Evolutionary conservation across 1,284 basidiomycete species (phyloP).

Genomic region (Retiboletus flavoniger): DNA sequence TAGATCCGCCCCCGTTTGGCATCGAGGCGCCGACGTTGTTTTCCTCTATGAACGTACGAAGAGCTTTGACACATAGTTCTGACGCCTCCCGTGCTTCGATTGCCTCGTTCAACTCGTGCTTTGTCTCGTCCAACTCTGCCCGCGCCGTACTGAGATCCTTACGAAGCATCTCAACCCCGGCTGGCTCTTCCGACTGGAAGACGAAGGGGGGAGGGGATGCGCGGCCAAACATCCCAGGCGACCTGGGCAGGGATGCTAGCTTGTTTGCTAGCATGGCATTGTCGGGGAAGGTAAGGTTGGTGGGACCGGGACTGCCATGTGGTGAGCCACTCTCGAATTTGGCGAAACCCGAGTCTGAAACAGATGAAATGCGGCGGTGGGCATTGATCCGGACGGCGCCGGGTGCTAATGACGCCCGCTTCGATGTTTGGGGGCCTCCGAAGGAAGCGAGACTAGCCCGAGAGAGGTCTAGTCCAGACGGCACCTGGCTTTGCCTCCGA

Average conservation of each 20-base stretch:
- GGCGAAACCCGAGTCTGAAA: conserved; percentile 51
- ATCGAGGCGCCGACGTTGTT: conserved; percentile 53
- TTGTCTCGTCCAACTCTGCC: conserved; percentile 60
- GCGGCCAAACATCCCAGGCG: conserved; percentile 55
- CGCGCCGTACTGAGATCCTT: conserved; percentile 61
- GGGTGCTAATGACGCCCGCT: conserved; percentile 70
- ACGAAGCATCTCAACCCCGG: conserved; percentile 57
- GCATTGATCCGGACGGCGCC: conserved; percentile 44
- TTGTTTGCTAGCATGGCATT: conserved; percentile 20
- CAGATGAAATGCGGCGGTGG: conserved; percentile 68
- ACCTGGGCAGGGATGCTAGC: conserved; percentile 23
- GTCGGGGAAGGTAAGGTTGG: conserved; percentile 27
- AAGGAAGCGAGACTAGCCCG: conserved; percentile 44
- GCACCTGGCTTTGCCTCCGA: conserved; percentile 58
- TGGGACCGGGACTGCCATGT: conserved; percentile 35
- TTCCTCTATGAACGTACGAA: conserved; percentile 83
- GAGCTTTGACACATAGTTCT: conserved; percentile 79
- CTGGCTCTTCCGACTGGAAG: conserved; percentile 32
- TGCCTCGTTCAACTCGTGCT: conserved; percentile 68
- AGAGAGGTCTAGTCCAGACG: conserved; percentile 53
- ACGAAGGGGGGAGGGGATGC: conserved; percentile 42
- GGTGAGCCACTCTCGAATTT: conserved; percentile 32
- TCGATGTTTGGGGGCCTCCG: conserved; percentile 50
- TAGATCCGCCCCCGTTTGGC: conserved; percentile 16
- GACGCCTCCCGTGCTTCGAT: conserved; percentile 84